phyloP scores from a whole-genome alignment of 352 stramenopile genomes.

The Globisporangium paroecandrum region DNA sequence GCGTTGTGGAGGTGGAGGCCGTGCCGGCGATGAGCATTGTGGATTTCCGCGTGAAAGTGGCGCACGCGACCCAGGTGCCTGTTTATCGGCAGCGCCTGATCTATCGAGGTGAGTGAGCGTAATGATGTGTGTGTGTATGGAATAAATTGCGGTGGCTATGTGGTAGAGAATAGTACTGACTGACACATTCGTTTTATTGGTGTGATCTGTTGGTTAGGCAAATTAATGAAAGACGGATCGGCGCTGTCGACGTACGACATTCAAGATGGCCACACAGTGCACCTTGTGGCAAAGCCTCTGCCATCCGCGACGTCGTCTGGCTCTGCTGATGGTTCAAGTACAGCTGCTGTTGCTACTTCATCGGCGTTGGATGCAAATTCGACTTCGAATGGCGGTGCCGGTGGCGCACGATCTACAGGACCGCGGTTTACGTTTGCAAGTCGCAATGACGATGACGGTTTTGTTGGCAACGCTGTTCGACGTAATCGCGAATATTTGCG shows the following conservation, averaged over 20 bases:
- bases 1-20: slow-evolving; percentile 62
- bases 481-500: slow-evolving; percentile 18
- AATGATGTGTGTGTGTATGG: background rate
- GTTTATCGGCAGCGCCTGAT: slow-evolving; percentile 85
- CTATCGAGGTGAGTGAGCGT: slow-evolving; percentile 57
- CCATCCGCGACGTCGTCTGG: background rate
- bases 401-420: background rate
- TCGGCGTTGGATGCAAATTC: background rate
- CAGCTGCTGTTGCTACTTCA: background rate
- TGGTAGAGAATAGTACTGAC: background rate
- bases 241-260: slow-evolving; percentile 77
- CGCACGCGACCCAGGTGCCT: slow-evolving; percentile 50
- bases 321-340: background rate
- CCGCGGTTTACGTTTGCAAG: slow-evolving; percentile 7
- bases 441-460: slow-evolving; percentile 10
- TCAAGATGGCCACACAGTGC: slow-evolving; percentile 91
- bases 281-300: slow-evolving; percentile 78
- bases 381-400: background rate
- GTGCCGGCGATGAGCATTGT: slow-evolving; percentile 37
- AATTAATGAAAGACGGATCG: slow-evolving; percentile 81
- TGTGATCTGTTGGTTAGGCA: slow-evolving; percentile 31
- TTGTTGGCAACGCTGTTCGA: background rate
- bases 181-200: background rate
- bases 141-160: background rate
- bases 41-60: slow-evolving; percentile 67